A percentile compares a stretch with the other conserved stretches of the same genome.
Evolutionary conservation across 148 eudicot genomes (phyloP).

Genomic region (Rhododendron ferrugineum): DNA sequence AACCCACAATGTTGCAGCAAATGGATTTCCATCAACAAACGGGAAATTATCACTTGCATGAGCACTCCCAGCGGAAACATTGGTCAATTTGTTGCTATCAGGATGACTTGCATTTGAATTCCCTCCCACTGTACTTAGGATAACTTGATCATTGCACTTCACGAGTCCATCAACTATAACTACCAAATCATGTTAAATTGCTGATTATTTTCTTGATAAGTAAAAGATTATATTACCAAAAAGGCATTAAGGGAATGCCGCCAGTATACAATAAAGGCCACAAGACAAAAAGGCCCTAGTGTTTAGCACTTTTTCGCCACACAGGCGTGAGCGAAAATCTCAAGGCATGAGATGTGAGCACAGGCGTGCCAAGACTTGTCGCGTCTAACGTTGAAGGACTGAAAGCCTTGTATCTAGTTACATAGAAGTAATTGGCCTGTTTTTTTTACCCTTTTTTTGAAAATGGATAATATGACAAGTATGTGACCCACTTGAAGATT

Average conservation of each 20-base stretch:
- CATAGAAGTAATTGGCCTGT: not conserved
- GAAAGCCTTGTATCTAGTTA: no score
- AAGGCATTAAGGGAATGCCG: no score
- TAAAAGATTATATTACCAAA: no score
- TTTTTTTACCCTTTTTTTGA: not conserved
- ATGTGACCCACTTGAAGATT: not conserved
- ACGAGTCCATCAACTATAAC: constrained; percentile 52
- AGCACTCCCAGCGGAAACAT: constrained; percentile 33
- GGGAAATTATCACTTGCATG: constrained; percentile 57
- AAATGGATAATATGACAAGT: not conserved
- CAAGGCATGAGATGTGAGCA: not conserved
- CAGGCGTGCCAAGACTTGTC: no score
- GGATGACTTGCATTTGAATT: constrained; percentile 36
- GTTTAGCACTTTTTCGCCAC: not conserved
- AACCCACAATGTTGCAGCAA: constrained; percentile 76
- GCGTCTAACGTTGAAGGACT: no score
- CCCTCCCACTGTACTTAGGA: constrained; percentile 32
- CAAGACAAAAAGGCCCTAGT: not conserved
- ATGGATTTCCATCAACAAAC: constrained; percentile 66
- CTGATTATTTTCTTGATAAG: no score
- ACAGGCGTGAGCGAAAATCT: not conserved
- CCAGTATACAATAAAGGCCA: no score
- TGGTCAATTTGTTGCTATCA: constrained; percentile 24
- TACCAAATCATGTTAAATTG: not conserved
- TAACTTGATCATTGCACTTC: constrained; percentile 47